Evolutionary conservation across 176 grass and related monocot genomes (phyloP).

Genomic region (Carex littledalei): DNA sequence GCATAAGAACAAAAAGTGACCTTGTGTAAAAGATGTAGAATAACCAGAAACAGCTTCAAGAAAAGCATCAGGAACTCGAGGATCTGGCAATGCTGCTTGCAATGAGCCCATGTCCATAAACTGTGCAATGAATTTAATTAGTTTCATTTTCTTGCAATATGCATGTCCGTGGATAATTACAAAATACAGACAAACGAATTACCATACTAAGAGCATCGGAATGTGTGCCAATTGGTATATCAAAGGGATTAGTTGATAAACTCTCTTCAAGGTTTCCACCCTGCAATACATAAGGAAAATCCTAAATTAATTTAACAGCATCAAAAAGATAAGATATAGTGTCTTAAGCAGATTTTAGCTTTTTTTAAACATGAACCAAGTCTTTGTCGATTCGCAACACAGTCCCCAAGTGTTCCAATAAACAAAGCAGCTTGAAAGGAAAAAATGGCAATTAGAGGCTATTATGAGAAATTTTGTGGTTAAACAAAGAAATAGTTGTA

Average conservation of each 20-base stretch:
- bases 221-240: constrained; percentile 48
- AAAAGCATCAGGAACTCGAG: constrained; percentile 32
- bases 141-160: background rate
- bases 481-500: background rate
- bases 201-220: constrained; percentile 43
- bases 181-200: constrained; percentile 3
- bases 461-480: background rate
- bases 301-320: background rate
- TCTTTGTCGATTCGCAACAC: background rate
- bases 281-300: constrained; percentile 29
- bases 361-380: background rate
- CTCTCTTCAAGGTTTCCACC: constrained; percentile 27
- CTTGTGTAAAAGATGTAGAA: constrained; percentile 37
- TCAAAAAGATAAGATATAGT: background rate
- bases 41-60: constrained; percentile 32
- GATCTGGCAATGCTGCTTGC: constrained; percentile 38
- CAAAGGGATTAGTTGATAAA: constrained; percentile 65
- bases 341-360: too few species aligned
- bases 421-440: background rate
- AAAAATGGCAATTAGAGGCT: background rate
- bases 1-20: constrained; percentile 29
- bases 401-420: background rate
- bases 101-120: constrained; percentile 49
- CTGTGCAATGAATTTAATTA: constrained; percentile 35
- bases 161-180: background rate